Base-by-base conservation (phyloP, 2,329 filamentous ascomycete genomes). In the Pseudocercospora fuligena region DNA sequence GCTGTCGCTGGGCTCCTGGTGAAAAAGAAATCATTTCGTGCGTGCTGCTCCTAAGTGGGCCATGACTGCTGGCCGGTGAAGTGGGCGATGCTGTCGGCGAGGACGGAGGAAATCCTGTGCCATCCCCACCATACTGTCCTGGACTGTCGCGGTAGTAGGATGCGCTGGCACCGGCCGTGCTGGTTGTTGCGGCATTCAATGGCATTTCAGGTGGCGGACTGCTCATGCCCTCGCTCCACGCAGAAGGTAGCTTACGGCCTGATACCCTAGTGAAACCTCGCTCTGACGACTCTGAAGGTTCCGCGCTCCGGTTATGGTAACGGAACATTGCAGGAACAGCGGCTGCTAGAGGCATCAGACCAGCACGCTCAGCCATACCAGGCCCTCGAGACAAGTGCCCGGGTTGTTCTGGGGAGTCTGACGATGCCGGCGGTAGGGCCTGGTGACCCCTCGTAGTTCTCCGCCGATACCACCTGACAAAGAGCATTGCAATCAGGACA, bases 401-500 rank as follows among this genome's bases (percentile, higher is more conserved):
- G 46, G 43, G 66, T 29, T 25, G 66, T 58, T 68, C 64, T 25
- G 66, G 65, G 19, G 67, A 65, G 54, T 60, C 61, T 1, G 59
- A 65, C n/a, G 70, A 62, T 56, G 68, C 70, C 29, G 74, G 66
- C 21, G 73, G 71, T 9, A 76, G 65, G 33, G 72, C 73, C 53
- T 70, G 71, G 53, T 75, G 75, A 9, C 69, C 66, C 14, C 61
- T 33, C 46, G 70, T 65, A 11, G 61, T 60, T 49, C 69, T 70
- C 36, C 77, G 78, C 68, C 83, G 82, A 74, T 85, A 86, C 73
- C 85, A 84, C 65, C 82, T 80, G 56, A 87, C 78, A 62, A 88
- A 76, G 33, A 88, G 76, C 61, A 89, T 74, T 11, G 87, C 75
- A 33, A 85, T 77, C 11, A 84, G 73, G 8, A 86, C 73, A 7